Base-by-base conservation (phyloP, 345 rosid species). In the Eucalyptus sp. region DNA sequence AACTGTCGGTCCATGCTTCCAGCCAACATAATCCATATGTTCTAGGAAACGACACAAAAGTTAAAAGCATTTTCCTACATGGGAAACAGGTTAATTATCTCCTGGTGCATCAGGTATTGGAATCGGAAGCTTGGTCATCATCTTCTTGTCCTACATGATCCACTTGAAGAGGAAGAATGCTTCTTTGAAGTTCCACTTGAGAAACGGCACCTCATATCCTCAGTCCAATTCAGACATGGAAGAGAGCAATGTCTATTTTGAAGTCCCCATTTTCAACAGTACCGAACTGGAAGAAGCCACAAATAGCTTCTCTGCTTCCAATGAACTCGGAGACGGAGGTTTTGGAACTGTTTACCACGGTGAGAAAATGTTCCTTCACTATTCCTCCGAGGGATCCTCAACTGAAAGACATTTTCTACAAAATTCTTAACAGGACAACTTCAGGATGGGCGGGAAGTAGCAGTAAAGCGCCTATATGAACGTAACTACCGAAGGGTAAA, bases 301-400 rank as follows among this genome's bases (percentile, higher is more conserved):
- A 15, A 68, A 91, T 84, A 89, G 91, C 90, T 94, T 95, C 88
- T 90, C 90, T 27, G 54, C 83, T 86, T 92, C 91, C 2, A 93
- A 91, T 86, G 89, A 91, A 89, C 92, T 96, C 46, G 94, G 95
- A 87, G 93, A 92, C 88, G 96, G 96, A 81, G 97, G 97, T 46
- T 95, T 91, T 88, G 97, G 97, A 71, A 91, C 94, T 31, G 96
- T 95, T 1, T 91, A 93, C 90, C 79, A 92, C 54, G 96, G 96
- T 95, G 89, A 92, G 91, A 90, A 43, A 13, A 85, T 88, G 58
- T 84, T 16, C 58, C 44, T 31, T 7, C 41, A 11, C 31, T 20
- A 50, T 84, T 49, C 60, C 24, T 54, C 27, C n/a, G 13, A 22
- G 4, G 0, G 31, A 60, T 11, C 31, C 8, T 37, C 79, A 88